A percentile compares a stretch with the other conserved stretches of the same genome.
These are phyloP conservation scores for Tubosaeta sp. DNA, from an alignment of 768 basidiomycete genomes.

Conservation along the genomic window DNA sequence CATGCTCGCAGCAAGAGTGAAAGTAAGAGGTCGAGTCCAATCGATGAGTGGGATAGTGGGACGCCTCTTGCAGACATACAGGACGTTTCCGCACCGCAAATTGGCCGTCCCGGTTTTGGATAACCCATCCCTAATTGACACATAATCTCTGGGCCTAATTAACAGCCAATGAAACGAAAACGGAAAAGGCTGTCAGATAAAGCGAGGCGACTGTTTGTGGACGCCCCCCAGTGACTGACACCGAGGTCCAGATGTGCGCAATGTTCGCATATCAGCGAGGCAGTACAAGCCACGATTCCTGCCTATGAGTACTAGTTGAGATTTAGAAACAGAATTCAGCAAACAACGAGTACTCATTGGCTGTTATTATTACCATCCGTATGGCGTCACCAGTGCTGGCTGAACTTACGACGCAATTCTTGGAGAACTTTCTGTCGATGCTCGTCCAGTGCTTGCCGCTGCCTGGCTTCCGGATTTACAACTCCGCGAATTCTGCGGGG, in stretches of 20 bases:
- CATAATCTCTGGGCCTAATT: conserved; percentile 23
- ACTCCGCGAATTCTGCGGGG: conserved; percentile 33
- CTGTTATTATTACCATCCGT: conserved; percentile 29
- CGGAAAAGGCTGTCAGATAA: conserved; percentile 20
- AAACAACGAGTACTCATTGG: conserved; percentile 16
- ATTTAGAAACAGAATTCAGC: conserved; percentile 11
- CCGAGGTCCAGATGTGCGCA: conserved; percentile 13
- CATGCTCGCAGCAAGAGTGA: conserved; percentile 23
- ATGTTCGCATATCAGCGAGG: conserved; percentile 25
- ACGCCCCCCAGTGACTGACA: conserved; percentile 19
- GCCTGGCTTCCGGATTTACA: conserved; percentile 10
- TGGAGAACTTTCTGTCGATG: background rate
- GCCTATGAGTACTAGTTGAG: conserved; percentile 3
- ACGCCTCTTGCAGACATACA: conserved; percentile 17
- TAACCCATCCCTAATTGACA: conserved; percentile 26
- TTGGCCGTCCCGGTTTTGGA: conserved; percentile 26
- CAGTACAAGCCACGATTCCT: conserved; percentile 21
- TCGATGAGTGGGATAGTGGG: conserved; percentile 17
- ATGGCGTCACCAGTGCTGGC: conserved; percentile 5
- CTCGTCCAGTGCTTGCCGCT: background rate
- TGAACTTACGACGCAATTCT: conserved; percentile 8
- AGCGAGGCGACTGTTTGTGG: conserved; percentile 18
- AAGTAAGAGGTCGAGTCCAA: conserved; percentile 19
- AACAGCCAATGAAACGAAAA: conserved; percentile 29
- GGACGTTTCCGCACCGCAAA: conserved; percentile 21